These are phyloP conservation scores for Aspergillus sparsus DNA, from an alignment of 495 filamentous ascomycete species.

Conservation along the genomic window DNA sequence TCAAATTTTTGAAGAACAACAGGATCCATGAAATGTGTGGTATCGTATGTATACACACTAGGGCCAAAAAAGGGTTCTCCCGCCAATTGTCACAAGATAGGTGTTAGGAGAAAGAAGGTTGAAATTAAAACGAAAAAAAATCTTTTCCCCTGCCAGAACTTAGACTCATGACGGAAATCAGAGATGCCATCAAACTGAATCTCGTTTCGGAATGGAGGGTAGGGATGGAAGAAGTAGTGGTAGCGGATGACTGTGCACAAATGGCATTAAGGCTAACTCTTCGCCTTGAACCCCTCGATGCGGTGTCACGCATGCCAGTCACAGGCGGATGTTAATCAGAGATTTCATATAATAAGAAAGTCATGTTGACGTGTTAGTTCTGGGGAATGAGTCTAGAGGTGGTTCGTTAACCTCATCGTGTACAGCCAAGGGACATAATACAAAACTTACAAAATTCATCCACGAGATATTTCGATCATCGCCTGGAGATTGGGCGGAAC, in stretches of 20 bases:
- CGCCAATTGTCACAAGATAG: slow-evolving; percentile 70
- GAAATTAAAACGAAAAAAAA: slow-evolving; percentile 75
- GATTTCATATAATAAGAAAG: slow-evolving; percentile 25
- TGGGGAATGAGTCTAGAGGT: slow-evolving; percentile 22
- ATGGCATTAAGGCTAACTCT: too few species aligned
- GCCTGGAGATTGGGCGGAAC: slow-evolving; percentile 27
- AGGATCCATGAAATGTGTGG: slow-evolving; percentile 72
- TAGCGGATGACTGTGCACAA: too few species aligned
- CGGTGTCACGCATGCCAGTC: too few species aligned
- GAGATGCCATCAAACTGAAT: slow-evolving; percentile 55
- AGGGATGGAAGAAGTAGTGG: slow-evolving; percentile 55
- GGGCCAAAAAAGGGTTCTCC: slow-evolving; percentile 77
- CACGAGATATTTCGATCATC: slow-evolving; percentile 38
- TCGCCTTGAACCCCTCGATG: too few species aligned
- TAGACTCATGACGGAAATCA: slow-evolving; percentile 71
- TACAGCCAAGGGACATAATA: slow-evolving; percentile 1
- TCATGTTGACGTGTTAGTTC: slow-evolving; percentile 26
- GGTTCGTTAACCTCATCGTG: slow-evolving; percentile 6
- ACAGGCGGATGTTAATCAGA: too few species aligned
- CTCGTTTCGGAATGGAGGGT: slow-evolving; percentile 56
- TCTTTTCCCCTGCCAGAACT: slow-evolving; percentile 62
- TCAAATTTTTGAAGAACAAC: slow-evolving; percentile 64
- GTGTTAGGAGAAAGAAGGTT: slow-evolving; percentile 76
- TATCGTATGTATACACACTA: slow-evolving; percentile 67
- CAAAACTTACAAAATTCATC: slow-evolving; percentile 39